Percentiles rank a stretch among this genome's conserved stretches.
Conservation (phyloP, 176 grass and related monocot species). For the Bonia amplexicaulis region DNA sequence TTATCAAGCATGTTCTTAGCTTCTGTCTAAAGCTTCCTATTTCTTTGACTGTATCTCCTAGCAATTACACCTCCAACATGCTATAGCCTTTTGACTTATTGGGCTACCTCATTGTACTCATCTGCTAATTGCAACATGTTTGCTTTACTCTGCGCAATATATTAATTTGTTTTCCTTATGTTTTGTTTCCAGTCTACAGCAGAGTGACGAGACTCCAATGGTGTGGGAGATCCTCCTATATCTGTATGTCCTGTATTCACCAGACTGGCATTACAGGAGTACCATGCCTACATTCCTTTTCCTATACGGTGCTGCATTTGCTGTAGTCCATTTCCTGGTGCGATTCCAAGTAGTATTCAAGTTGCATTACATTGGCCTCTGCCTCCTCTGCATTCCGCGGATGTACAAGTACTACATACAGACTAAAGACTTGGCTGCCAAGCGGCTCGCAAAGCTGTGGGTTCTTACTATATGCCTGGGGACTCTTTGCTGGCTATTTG, state of each 20-base stretch:
- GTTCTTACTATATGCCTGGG: constrained; percentile 56
- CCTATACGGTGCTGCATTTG: constrained; percentile 75
- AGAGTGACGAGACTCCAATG: constrained; percentile 90
- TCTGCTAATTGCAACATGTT: not conserved
- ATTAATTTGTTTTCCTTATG: constrained; percentile 18
- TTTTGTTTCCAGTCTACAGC: constrained; percentile 59
- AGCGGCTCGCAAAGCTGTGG: constrained; percentile 70
- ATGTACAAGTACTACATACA: constrained; percentile 99
- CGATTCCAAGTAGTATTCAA: constrained; percentile 75
- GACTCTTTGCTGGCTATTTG: constrained; percentile 62
- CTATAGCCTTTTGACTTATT: not conserved
- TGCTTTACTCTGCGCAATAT: not conserved
- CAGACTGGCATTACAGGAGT: constrained; percentile 82
- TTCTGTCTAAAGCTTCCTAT: not conserved
- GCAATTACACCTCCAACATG: not conserved
- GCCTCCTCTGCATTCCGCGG: constrained; percentile 74
- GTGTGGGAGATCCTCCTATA: constrained; percentile 88
- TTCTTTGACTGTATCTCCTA: not conserved
- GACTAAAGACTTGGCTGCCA: constrained; percentile 61
- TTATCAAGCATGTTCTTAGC: not conserved
- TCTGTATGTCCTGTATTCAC: constrained; percentile 87
- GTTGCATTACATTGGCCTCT: constrained; percentile 69
- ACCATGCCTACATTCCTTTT: constrained; percentile 94
- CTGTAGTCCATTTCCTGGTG: constrained; percentile 57
- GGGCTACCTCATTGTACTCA: not conserved